Conservation (phyloP, 208 protist genomes). For the Entamoeba dispar region DNA sequence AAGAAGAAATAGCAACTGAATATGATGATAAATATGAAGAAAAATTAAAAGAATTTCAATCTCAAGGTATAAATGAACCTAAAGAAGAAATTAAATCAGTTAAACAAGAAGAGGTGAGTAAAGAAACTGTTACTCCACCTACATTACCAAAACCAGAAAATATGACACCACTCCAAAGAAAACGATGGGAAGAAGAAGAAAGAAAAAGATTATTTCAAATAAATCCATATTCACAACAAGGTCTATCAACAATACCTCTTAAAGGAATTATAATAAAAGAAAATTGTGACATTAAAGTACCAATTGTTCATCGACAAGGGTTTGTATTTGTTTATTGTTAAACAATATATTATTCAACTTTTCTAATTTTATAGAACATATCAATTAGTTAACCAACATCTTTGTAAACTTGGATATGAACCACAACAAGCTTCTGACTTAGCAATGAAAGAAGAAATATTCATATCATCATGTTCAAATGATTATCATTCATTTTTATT, state of each 20-base stretch:
- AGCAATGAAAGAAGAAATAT: not conserved
- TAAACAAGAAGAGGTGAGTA: too few relatives aligned
- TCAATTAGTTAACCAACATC: not conserved
- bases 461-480: not conserved
- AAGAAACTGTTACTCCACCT: not conserved
- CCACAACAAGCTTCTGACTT: not conserved
- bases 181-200: not conserved
- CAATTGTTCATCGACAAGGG: not conserved
- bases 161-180: not conserved
- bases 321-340: not conserved
- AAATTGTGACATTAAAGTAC: not conserved
- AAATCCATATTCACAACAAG: not conserved
- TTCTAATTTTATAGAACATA: not conserved
- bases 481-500: not conserved
- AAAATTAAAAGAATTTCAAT: too few relatives aligned
- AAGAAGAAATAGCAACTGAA: too few relatives aligned
- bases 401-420: not conserved
- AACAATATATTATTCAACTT: too few relatives aligned
- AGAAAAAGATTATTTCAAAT: not conserved
- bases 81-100: too few relatives aligned
- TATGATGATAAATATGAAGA: too few relatives aligned
- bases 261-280: not conserved
- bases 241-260: not conserved
- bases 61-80: too few relatives aligned
- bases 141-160: not conserved